Percentiles rank a stretch among this genome's conserved stretches.
phyloP scores from a whole-genome alignment of 2,329 filamentous ascomycete species.

The Dactylella cylindrospora region DNA sequence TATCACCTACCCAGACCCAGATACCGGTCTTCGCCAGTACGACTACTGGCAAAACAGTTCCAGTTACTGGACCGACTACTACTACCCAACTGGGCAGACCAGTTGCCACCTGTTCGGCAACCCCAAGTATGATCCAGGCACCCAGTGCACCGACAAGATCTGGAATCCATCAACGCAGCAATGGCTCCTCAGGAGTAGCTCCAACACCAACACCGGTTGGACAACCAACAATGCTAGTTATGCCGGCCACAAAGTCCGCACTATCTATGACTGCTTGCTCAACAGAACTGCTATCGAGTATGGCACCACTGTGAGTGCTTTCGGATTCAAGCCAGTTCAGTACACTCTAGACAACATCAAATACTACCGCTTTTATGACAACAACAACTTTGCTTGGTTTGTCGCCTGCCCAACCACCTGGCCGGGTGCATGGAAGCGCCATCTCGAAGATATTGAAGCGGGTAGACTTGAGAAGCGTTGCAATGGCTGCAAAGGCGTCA shows the following conservation, averaged over 20 bases:
- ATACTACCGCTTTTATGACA: conserved; percentile 30
- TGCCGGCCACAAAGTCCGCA: conserved; percentile 18
- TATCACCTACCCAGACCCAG: conserved; percentile 11
- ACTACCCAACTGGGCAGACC: conserved; percentile 1
- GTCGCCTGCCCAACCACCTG: conserved; percentile 25
- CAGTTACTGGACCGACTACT: not conserved
- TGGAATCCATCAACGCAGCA: conserved; percentile 13
- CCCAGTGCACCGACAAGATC: conserved; percentile 21
- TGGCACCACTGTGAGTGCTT: conserved; percentile 21
- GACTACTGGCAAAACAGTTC: conserved; percentile 10
- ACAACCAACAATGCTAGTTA: conserved; percentile 27
- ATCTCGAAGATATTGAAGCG: conserved; percentile 6
- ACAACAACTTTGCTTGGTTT: conserved; percentile 34
- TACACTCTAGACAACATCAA: conserved; percentile 24
- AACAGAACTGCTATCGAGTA: conserved; percentile 25
- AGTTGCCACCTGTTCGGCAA: conserved; percentile 14
- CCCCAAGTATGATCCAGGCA: conserved; percentile 20
- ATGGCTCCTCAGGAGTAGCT: conserved; percentile 19
- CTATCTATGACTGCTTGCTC: conserved; percentile 26
- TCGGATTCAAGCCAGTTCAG: conserved; percentile 22
- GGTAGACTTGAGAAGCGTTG: conserved; percentile 18
- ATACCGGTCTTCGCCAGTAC: conserved; percentile 3
- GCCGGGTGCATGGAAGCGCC: conserved; percentile 32
- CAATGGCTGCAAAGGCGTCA: conserved; percentile 21
- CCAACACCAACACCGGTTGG: conserved; percentile 20